phyloP scores from a whole-genome alignment of 495 filamentous ascomycete genomes.

The Penicillium taxi region DNA sequence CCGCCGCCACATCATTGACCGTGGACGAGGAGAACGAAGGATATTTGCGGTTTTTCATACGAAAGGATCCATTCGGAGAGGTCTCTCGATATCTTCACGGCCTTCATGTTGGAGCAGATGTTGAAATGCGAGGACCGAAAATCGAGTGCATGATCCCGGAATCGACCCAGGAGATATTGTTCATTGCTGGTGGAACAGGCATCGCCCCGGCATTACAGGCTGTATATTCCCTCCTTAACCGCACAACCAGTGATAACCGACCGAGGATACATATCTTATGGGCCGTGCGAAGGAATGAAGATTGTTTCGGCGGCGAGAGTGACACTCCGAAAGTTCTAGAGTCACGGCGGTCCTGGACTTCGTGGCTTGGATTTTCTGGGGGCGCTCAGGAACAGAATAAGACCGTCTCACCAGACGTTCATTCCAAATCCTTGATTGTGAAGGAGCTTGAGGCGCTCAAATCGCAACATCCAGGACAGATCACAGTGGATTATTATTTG shows the following conservation, averaged over 20 bases:
- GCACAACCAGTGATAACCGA: slow-evolving; percentile 16
- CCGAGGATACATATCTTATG: slow-evolving; percentile 55
- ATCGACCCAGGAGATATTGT: slow-evolving; percentile 54
- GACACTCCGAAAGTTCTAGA: slow-evolving; percentile 17
- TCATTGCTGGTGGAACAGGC: slow-evolving; percentile 88
- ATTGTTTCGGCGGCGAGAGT: slow-evolving; percentile 45
- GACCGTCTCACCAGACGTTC: neutral
- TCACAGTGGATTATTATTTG: slow-evolving; percentile 64
- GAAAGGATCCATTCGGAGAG: slow-evolving; percentile 47
- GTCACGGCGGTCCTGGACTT: slow-evolving; percentile 26
- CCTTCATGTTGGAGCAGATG: slow-evolving; percentile 48
- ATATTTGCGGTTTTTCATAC: slow-evolving; percentile 48
- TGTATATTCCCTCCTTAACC: slow-evolving; percentile 48
- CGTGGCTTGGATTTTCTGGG: slow-evolving; percentile 19
- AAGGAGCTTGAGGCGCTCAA: slow-evolving; percentile 54
- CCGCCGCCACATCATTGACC: slow-evolving; percentile 12
- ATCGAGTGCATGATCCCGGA: slow-evolving; percentile 56
- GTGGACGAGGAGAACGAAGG: slow-evolving; percentile 29
- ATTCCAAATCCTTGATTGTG: slow-evolving; percentile 40
- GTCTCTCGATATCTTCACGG: slow-evolving; percentile 62
- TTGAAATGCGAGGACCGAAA: slow-evolving; percentile 74
- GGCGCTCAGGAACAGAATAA: neutral
- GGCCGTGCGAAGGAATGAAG: slow-evolving; percentile 54
- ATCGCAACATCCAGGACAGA: slow-evolving; percentile 41
- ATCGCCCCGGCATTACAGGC: slow-evolving; percentile 86